Base-by-base conservation (phyloP, 768 basidiomycete genomes). In the Cystobasidium tubakii region DNA sequence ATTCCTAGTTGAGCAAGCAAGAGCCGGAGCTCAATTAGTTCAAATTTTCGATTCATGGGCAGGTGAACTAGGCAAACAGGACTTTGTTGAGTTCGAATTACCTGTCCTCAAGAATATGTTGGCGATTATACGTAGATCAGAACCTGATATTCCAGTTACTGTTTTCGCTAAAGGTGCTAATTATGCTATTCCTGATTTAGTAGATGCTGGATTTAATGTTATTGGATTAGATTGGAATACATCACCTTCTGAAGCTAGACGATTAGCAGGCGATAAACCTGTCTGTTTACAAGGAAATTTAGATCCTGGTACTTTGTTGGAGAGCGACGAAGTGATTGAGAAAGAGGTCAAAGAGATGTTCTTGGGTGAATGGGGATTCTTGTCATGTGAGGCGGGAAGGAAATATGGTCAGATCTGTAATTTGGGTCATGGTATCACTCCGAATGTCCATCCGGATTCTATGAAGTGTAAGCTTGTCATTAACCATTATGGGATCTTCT, bases 41-140 rank as follows among this genome's bases (percentile, higher is more conserved):
- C 96, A 99, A 86, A 86, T 99, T 15, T 99, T 99, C 79, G 96
- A 99, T 82, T 97, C 96, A 0, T 91, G 90, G 86, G 96, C 91
- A 10, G 90, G 90, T 63, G 94, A 96, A 80, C 85, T 99, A 73
- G 89, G 94, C 1, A 91, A 89, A 1, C 83, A 90, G 79, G 90
- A 97, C 80, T 98, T 95, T 82, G 81, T 82, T 34, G 83, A 84
- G 63, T 98, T 96, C 82, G 89, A 94, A 55, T 86, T 90, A 75
- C 93, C 93, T 9, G 86, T 89, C 19, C 84, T 92, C 44, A 81
- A 84, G 57, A 86, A 87, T 77, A 93, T 98, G 78, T 86, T 89
- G 19, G 82, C 82, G 1, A 84, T 86, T 73, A 90, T 97, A 73
- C 87, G 86, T 67, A 78, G 31, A 53, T 7, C 9, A 53, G 81